Percentiles rank a stretch among this genome's conserved stretches.
Conservation (phyloP, 371 early-diverging fungal species). For the Funneliformis caledonium region DNA sequence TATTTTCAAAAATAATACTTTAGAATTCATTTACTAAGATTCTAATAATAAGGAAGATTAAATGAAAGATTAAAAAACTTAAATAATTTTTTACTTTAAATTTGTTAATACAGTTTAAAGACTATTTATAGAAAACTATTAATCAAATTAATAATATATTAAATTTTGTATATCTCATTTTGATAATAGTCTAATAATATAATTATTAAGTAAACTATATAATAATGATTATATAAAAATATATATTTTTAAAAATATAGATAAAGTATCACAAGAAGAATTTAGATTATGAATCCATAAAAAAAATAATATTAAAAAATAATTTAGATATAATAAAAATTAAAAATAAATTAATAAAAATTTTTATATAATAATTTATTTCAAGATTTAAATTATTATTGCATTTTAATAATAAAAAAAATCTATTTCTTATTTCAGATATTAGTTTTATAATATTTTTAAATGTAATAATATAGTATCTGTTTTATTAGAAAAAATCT, state of each 20-base stretch:
- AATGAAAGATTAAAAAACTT: too few species aligned
- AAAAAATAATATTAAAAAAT: too few species aligned
- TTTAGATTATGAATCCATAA: too few species aligned
- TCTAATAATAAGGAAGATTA: neutral
- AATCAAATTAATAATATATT: neutral
- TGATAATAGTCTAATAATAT: neutral
- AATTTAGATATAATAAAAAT: too few species aligned
- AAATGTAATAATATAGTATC: too few species aligned
- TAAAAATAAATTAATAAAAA: too few species aligned
- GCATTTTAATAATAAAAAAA: too few species aligned
- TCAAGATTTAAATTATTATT: neutral
- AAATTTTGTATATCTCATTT: constrained; percentile 13
- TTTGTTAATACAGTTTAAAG: constrained; percentile 20
- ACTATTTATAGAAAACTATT: constrained; percentile 2
- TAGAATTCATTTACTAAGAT: neutral
- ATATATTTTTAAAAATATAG: too few species aligned
- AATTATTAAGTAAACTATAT: constrained; percentile 23
- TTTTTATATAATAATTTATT: neutral
- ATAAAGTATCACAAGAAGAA: too few species aligned
- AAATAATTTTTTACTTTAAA: neutral
- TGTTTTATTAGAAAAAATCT: neutral
- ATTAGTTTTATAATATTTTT: too few species aligned
- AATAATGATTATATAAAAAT: neutral
- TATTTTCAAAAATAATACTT: neutral
- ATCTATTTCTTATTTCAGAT: too few species aligned